Evolutionary conservation across 2,329 filamentous ascomycete species (phyloP), one percentile per base, ranked within the genome.

Genomic region (Penicillium sp.): DNA sequence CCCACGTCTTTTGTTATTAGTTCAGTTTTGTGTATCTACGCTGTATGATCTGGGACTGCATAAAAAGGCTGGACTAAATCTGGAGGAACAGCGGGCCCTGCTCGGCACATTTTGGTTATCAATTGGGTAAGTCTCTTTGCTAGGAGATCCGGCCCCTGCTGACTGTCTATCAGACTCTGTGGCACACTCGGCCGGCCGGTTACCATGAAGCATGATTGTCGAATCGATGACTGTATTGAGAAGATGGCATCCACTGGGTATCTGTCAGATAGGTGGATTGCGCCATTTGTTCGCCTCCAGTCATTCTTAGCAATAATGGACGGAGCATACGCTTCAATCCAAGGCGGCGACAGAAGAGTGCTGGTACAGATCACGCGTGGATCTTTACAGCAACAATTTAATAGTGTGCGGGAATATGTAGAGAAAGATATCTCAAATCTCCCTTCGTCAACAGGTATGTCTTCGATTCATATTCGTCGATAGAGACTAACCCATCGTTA

Each of bases 91-190:
- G 54, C 55, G 61, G 18, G 57, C 52, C 33, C 39, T 65, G 37
- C 56, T 65, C 2, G 63, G 63, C 31, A 57, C 56, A 18, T 64
- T 63, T 51, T 63, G 61, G 61, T 21, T 65, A 42, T 65, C 61
- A 11, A 23, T 16, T 52, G 47, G 63, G 63, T 64, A 49, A 16
- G 23, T 49, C 2, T 48, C 51, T 50, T 7, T 37, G 23, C 44
- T 52, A 36, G 19, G 42, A 42, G 11, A 50, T 48, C 29, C 16
- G 51, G 34, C n/a, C 23, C 28, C 14, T 10, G 16, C 53, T 55
- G 33, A 55, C 28, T 24, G 14, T 42, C 8, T n/a, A 13, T 44
- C 31, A 55, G 53, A 24, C 9, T 48, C 2, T 43, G n/a, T 24
- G 43, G 43, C 29, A 39, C 29, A 23, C 44, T 51, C 13, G 53